Evolutionary conservation across 1,139 yeast genomes (phyloP).

Genomic region (Blastobotrys arbuscula): DNA sequence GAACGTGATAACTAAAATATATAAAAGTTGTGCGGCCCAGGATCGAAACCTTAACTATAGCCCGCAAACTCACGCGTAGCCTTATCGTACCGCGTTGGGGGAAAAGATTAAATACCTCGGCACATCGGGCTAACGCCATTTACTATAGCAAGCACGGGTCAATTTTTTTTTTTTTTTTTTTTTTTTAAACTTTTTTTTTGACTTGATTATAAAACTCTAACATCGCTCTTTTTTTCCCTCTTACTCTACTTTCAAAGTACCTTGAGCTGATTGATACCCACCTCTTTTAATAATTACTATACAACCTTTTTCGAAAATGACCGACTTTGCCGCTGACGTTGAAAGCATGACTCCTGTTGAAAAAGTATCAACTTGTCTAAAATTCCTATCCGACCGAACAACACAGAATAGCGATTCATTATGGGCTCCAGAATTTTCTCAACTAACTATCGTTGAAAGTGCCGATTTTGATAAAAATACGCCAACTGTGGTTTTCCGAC

Average conservation of each 20-base stretch:
- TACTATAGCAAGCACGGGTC: not conserved
- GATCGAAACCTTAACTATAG: too few species aligned
- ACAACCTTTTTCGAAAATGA: too few species aligned
- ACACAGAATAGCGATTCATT: not conserved
- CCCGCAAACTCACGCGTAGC: too few species aligned
- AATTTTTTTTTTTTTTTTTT: not conserved
- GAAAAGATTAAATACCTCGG: too few species aligned
- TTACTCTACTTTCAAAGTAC: too few species aligned
- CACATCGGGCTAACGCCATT: not conserved
- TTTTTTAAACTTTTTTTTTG: not conserved
- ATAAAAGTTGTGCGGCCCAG: too few species aligned
- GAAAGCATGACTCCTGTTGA: not conserved
- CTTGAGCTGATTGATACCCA: too few species aligned
- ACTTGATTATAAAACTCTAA: not conserved
- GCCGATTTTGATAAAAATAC: slow-evolving; percentile 4
- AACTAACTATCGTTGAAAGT: not conserved
- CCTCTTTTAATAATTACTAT: too few species aligned
- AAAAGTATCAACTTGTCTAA: slow-evolving; percentile 2
- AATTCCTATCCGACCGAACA: not conserved
- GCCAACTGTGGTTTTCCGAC: slow-evolving; percentile 10
- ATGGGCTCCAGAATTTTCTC: slow-evolving; percentile 1
- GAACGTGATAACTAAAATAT: too few species aligned
- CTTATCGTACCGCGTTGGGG: too few species aligned
- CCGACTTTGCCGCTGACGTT: not conserved
- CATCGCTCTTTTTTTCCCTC: not conserved